phyloP scores from a whole-genome alignment of 108 stramenopile species.

The Mediolabrus comicus region DNA sequence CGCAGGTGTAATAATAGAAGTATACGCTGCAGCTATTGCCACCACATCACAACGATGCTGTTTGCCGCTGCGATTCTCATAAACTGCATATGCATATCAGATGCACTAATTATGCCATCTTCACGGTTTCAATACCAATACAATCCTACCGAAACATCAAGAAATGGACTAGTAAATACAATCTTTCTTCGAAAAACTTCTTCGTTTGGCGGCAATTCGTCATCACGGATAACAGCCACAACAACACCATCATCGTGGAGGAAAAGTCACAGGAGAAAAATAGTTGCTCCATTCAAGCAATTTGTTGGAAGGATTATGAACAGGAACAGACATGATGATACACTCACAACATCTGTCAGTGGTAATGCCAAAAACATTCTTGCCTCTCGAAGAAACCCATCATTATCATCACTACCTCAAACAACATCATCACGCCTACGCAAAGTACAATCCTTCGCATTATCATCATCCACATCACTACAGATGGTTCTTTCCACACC shows the following conservation, averaged over 20 bases:
- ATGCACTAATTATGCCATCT: too few species aligned
- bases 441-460: neutral
- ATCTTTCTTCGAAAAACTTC: too few species aligned
- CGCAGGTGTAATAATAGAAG: too few species aligned
- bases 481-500: slow-evolving; percentile 84
- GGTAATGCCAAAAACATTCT: neutral
- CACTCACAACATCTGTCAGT: neutral
- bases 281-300: neutral
- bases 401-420: neutral
- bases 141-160: too few species aligned
- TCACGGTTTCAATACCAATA: too few species aligned
- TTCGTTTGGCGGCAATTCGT: too few species aligned
- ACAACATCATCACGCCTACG: neutral
- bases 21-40: too few species aligned
- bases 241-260: neutral
- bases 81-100: too few species aligned
- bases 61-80: too few species aligned
- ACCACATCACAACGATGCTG: too few species aligned
- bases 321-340: neutral
- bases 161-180: too few species aligned
- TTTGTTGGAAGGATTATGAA: neutral
- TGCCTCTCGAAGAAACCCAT: neutral
- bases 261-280: neutral
- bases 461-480: slow-evolving; percentile 39
- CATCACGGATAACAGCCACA: too few species aligned